Base-by-base conservation (phyloP, 441 rosid species). In the Adansonia grandidieri region DNA sequence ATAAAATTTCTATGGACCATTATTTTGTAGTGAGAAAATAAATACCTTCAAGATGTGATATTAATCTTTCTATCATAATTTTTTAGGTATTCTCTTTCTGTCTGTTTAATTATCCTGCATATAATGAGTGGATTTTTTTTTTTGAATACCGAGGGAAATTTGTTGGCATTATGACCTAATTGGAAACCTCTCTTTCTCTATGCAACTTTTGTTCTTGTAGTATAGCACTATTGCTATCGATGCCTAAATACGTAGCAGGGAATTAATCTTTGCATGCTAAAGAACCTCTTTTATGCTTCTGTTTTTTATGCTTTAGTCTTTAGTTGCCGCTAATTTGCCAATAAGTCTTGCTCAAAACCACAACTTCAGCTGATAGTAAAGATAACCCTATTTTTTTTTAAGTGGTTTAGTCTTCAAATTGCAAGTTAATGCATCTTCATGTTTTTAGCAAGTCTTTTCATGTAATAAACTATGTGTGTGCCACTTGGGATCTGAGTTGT, bases 151-250 rank as follows among this genome's bases (percentile, higher is more conserved):
- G 2, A 19, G 24, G 15, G 47, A 2, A 53, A 45, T 8, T 15
- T 51, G 45, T n/a, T 17, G 8, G 61, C 42, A 28, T 54, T 24
- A 53, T 53, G 61, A 71, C 15, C 13, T 3, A 40, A 64, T 45
- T 17, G 14, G 56, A 47, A 68, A 20, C 56, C 17, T 69, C 37
- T 0, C 24, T 69, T 48, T 69, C 57, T 20, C 10, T 13, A 69
- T 24, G 13, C 73, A 69, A 48, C 6, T 48, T 69, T 48, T 48
- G 19, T 68, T 68, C 56, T 47, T 69, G 42, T 69, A 14, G 40
- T 22, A 6, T 69, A 22, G 19, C 6, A 48, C 42, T 47, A 9
- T 22, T 69, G 5, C 10, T 10, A 20, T 47, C 7, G 58, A 69
- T 22, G 58, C 57, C 48, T 69, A 24, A 69, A 24, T 47, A 69